Conservation (phyloP, 169 alveolate species). For the Babesia bigemina region DNA sequence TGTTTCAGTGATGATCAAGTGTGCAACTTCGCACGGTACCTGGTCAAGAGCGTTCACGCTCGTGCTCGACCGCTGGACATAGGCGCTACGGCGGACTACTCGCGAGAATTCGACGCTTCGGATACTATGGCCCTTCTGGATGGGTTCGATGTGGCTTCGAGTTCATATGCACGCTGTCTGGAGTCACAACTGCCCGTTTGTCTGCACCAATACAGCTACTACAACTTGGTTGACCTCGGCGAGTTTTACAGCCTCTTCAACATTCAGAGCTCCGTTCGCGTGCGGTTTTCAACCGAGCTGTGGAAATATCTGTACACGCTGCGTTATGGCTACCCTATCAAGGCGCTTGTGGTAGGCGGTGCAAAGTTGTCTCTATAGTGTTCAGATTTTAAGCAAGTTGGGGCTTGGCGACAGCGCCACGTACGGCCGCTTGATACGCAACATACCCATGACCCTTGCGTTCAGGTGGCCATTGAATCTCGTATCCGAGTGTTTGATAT, state of each 20-base stretch:
- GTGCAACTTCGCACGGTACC: slow-evolving; percentile 59
- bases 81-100: slow-evolving; percentile 40
- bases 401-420: slow-evolving; percentile 50
- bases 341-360: slow-evolving; percentile 52
- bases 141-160: slow-evolving; percentile 35
- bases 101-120: slow-evolving; percentile 1
- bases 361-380: neutral
- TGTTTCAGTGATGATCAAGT: slow-evolving; percentile 48
- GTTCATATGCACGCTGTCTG: slow-evolving; percentile 32
- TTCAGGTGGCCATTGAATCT: slow-evolving; percentile 57
- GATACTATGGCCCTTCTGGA: slow-evolving; percentile 18
- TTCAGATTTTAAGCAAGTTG: slow-evolving; percentile 46
- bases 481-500: slow-evolving; percentile 47
- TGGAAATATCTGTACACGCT: slow-evolving; percentile 63
- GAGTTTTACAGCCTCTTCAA: slow-evolving; percentile 57
- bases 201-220: slow-evolving; percentile 60
- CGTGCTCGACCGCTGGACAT: slow-evolving; percentile 1
- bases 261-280: slow-evolving; percentile 32
- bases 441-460: slow-evolving; percentile 62
- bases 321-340: slow-evolving; percentile 64
- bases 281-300: slow-evolving; percentile 61
- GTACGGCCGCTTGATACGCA: slow-evolving; percentile 56
- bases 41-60: slow-evolving; percentile 33
- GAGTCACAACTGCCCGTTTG: slow-evolving; percentile 37
- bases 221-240: slow-evolving; percentile 58